Base-by-base conservation (phyloP, 805 yeast species). In the Pichia nanzhaoensis region DNA sequence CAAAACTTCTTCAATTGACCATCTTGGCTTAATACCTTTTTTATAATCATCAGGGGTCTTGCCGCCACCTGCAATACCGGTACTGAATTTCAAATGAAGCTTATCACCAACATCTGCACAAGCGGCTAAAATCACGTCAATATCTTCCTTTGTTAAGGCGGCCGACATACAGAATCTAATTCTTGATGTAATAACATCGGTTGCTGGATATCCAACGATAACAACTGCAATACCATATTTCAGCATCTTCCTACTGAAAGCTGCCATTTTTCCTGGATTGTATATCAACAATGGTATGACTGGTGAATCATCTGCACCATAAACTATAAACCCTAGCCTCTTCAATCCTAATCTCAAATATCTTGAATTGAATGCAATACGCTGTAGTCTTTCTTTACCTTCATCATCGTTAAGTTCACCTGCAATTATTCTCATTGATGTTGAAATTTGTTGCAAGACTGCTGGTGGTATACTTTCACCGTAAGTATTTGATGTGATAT, bases 121-220 rank as follows among this genome's bases (percentile, higher is more conserved):
- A 56, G 77, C 81, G 42, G 75, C 74, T 54, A 90, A 70, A 34
- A 88, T 73, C 55, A 78, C 75, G 61, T 93, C 99, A 56, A 93
- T 76, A 65, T 93, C 99, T 56, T 85, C 91, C 67, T 93, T 93
- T 28, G 95, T 93, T 56, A 95, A 74, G 1, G 98, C 84, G 0
- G 97, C 71, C 44, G 95, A 84, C 55, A 93, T 82, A 72, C 99
- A 93, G 57, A 93, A 78, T 64, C 99, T 79, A 22, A 88, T 89
- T 67, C 99, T 80, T 5, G 95, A 84, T 32, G 89, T 78, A 36
- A 87, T 80, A 53, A 93, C 73, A 31, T 96, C 96, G 0, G 98
- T 91, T 1, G 99, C 99, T 10, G 99, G 99, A 62, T 93, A 93
- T 32, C 98, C 96, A 37, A 91, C 98, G 51, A 91, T 82, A 31